Evolutionary conservation across 495 filamentous ascomycete species (phyloP).

Genomic region (Lepidopterella palustris): DNA sequence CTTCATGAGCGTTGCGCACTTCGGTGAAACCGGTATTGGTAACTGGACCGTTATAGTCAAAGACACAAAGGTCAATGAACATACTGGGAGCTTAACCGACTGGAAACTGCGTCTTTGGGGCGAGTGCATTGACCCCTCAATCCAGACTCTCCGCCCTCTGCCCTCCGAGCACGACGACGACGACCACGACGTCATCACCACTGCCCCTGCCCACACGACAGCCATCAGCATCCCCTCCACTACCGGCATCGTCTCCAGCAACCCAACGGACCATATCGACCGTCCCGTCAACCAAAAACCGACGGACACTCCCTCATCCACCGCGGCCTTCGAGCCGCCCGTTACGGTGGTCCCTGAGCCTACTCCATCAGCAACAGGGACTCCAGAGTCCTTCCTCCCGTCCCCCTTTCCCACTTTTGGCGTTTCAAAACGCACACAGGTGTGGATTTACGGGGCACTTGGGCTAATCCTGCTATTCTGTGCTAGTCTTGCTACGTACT

Average conservation of each 20-base stretch:
- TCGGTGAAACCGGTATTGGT: conserved; percentile 84
- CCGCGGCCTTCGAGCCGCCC: conserved; percentile 25
- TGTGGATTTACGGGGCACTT: conserved; percentile 89
- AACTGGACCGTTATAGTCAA: conserved; percentile 88
- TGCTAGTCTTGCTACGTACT: conserved; percentile 67
- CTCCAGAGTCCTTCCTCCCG: conserved; percentile 54
- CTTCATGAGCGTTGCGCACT: conserved; percentile 96
- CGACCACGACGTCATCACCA: conserved; percentile 60
- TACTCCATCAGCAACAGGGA: conserved; percentile 29
- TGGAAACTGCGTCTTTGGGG: conserved; percentile 96
- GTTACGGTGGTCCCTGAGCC: conserved; percentile 34
- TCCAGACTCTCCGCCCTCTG: conserved; percentile 68
- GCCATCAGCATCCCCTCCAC: conserved; percentile 44
- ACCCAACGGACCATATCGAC: conserved; percentile 65
- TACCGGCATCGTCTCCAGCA: conserved; percentile 39
- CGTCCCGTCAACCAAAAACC: conserved; percentile 66
- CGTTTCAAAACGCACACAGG: conserved; percentile 77
- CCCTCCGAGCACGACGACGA: conserved; percentile 77
- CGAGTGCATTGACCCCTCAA: conserved; percentile 66
- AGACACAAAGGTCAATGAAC: conserved; percentile 71
- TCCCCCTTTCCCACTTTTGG: conserved; percentile 95
- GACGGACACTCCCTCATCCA: conserved; percentile 34
- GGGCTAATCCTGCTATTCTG: conserved; percentile 82
- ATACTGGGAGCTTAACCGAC: conserved; percentile 73
- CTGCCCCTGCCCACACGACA: conserved; percentile 47